Evolutionary conservation across 208 protist species (phyloP).

Genomic region (Acanthamoeba castellanii): DNA sequence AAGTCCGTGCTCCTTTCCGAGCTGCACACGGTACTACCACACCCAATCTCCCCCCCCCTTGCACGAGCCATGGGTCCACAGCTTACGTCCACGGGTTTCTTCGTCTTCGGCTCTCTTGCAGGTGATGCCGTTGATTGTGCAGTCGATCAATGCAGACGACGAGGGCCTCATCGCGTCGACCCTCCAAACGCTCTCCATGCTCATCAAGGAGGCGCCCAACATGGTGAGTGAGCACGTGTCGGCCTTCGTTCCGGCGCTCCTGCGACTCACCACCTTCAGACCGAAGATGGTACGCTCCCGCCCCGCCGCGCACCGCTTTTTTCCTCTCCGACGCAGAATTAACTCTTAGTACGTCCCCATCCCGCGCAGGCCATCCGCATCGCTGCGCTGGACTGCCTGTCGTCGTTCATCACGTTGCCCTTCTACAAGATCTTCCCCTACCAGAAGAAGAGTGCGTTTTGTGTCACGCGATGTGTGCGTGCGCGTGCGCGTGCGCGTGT

Average conservation of each 20-base stretch:
- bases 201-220: slow-evolving; percentile 52
- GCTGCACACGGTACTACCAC: slow-evolving; percentile 10
- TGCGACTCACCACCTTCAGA: slow-evolving; percentile 27
- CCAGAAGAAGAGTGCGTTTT: slow-evolving; percentile 49
- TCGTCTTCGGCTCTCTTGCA: background rate
- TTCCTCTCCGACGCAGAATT: background rate
- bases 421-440: slow-evolving; percentile 59
- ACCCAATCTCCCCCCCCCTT: background rate
- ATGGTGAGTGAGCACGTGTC: slow-evolving; percentile 31
- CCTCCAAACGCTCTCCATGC: slow-evolving; percentile 47
- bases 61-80: background rate
- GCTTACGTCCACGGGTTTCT: background rate
- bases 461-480: background rate
- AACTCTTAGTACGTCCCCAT: background rate
- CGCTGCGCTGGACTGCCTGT: slow-evolving; percentile 27
- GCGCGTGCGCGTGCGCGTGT: background rate
- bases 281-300: background rate
- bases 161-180: slow-evolving; percentile 11
- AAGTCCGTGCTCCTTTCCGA: slow-evolving; percentile 65
- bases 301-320: background rate
- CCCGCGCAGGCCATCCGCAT: slow-evolving; percentile 22
- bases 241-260: slow-evolving; percentile 13
- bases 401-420: background rate
- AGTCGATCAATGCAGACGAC: background rate
- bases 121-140: slow-evolving; percentile 62